These are phyloP conservation scores for Nemania abortiva DNA, from an alignment of 2,329 filamentous ascomycete genomes.

Conservation along the genomic window DNA sequence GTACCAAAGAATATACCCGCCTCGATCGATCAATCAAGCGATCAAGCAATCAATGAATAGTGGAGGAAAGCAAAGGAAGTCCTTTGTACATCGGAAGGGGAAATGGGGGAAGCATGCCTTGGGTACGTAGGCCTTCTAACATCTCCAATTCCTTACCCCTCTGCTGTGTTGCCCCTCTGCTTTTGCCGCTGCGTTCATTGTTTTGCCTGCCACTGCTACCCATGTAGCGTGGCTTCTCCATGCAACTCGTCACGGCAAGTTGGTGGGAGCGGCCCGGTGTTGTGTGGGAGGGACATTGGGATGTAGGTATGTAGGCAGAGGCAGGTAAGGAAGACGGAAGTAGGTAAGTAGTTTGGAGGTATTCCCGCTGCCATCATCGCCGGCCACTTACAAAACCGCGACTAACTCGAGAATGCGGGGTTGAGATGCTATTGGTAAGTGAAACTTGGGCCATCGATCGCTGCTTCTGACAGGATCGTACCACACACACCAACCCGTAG, in stretches of 20 bases:
- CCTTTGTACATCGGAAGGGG: conserved; percentile 20
- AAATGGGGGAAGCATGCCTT: conserved; percentile 22
- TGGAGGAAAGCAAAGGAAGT: conserved; percentile 16
- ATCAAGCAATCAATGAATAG: conserved; percentile 13
- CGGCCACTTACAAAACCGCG: conserved; percentile 36
- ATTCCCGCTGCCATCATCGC: conserved; percentile 31
- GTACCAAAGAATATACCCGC: conserved; percentile 29
- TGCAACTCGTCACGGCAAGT: conserved; percentile 31
- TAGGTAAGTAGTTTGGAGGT: conserved; percentile 34
- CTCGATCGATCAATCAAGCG: conserved; percentile 28
- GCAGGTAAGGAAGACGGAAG: background rate
- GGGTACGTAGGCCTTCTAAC: background rate
- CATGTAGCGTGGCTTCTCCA: conserved; percentile 19
- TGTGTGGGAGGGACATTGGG: background rate
- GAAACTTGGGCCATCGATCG: conserved; percentile 30
- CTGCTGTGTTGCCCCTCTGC: conserved; percentile 13
- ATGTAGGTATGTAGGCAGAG: background rate
- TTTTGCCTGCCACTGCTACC: background rate
- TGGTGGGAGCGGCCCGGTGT: conserved; percentile 15
- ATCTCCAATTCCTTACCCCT: conserved; percentile 28
- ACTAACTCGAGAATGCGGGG: conserved; percentile 37
- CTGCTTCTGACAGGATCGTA: conserved; percentile 32
- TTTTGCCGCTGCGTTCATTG: conserved; percentile 11
- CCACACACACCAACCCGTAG: conserved; percentile 16
- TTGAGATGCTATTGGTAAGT: conserved; percentile 26